A percentile compares a stretch with the other conserved stretches of the same genome.
phyloP scores from a whole-genome alignment of 169 alveolate genomes.

The Eimeria praecox region DNA sequence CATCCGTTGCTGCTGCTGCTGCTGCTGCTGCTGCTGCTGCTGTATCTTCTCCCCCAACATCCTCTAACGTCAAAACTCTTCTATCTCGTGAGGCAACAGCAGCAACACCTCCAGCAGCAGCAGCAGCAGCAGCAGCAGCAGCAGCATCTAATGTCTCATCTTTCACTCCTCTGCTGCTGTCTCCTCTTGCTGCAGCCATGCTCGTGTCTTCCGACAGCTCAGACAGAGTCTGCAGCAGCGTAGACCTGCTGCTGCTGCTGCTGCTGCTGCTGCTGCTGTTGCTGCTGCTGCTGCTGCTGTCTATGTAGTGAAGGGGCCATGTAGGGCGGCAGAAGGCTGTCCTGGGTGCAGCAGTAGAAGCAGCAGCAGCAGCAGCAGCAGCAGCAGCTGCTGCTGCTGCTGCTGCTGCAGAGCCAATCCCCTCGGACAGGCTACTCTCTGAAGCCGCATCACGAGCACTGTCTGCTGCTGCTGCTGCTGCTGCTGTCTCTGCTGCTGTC shows the following conservation, averaged over 20 bases:
- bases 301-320: conserved; percentile 25
- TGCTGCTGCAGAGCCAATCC: neutral
- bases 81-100: neutral
- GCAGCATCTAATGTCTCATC: neutral
- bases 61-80: neutral
- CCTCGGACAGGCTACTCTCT: conserved; percentile 16
- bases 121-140: neutral
- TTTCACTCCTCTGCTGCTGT: neutral
- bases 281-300: neutral
- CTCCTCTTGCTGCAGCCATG: neutral
- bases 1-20: no score
- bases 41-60: neutral
- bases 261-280: conserved; percentile 25
- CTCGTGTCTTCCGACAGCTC: conserved; percentile 9
- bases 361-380: conserved; percentile 2
- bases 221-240: conserved; percentile 43
- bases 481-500: conserved; percentile 8
- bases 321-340: conserved; percentile 31
- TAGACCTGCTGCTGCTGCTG: no score
- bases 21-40: no score
- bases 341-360: neutral
- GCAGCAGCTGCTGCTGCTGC: conserved; percentile 20
- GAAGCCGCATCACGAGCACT: neutral
- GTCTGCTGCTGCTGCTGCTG: conserved; percentile 33
- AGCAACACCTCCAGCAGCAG: conserved; percentile 4